Evolutionary conservation across 2,329 filamentous ascomycete genomes (phyloP).

Genomic region (Thielaviopsis musarum): DNA sequence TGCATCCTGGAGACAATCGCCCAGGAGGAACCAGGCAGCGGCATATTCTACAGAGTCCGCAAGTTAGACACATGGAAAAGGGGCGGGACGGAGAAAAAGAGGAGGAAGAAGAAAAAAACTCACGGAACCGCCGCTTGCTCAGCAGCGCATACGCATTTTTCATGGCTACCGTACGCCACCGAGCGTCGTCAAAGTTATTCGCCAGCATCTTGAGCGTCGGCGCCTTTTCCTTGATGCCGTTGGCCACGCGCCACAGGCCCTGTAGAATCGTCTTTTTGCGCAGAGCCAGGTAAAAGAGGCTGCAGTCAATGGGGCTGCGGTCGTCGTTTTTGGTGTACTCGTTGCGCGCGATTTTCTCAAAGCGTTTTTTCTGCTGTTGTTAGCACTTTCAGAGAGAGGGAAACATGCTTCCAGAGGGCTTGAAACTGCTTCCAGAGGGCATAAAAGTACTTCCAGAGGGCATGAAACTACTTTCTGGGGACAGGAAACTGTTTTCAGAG

Average conservation of each 20-base stretch:
- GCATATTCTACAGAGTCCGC: slow-evolving; percentile 56
- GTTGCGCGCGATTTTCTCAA: slow-evolving; percentile 80
- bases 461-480: no score
- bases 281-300: slow-evolving; percentile 78
- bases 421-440: no score
- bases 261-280: slow-evolving; percentile 80
- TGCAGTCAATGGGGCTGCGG: slow-evolving; percentile 82
- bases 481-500: no score
- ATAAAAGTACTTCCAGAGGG: no score
- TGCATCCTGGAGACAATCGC: slow-evolving; percentile 68
- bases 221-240: slow-evolving; percentile 70
- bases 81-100: not conserved
- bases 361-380: slow-evolving; percentile 22
- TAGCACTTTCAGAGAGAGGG: not conserved
- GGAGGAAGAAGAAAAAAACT: slow-evolving; percentile 15
- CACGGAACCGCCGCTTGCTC: slow-evolving; percentile 74
- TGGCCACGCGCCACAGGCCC: slow-evolving; percentile 87
- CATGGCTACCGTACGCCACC: slow-evolving; percentile 75
- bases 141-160: slow-evolving; percentile 96
- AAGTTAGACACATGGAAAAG: not conserved
- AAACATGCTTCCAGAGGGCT: no score
- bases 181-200: slow-evolving; percentile 79
- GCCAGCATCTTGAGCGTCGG: slow-evolving; percentile 64
- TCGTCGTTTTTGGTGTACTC: slow-evolving; percentile 80
- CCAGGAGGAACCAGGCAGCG: slow-evolving; percentile 87